Evolutionary conservation across 2,329 filamentous ascomycete species (phyloP).

Genomic region (Laburnicola sp.): DNA sequence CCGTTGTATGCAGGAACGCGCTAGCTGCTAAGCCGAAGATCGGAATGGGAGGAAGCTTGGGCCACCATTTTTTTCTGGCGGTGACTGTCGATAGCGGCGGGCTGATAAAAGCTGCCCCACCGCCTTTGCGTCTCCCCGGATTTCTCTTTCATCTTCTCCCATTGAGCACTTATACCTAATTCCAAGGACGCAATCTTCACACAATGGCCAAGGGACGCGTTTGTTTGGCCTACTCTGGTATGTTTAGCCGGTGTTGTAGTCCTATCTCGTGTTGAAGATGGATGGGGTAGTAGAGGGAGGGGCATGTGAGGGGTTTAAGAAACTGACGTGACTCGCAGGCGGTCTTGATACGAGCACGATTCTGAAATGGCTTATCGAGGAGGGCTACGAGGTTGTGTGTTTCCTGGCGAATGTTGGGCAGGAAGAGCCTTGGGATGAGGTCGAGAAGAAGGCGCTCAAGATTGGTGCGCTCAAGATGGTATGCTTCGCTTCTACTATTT

Average conservation of each 20-base stretch:
- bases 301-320: neutral
- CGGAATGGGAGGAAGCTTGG: constrained; percentile 18
- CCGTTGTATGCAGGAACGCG: neutral
- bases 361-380: constrained; percentile 47
- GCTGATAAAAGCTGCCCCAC: constrained; percentile 12
- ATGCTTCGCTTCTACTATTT: neutral
- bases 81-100: constrained; percentile 5
- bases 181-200: neutral
- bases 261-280: neutral
- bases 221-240: constrained; percentile 55
- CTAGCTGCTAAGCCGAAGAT: constrained; percentile 16
- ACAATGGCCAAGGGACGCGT: constrained; percentile 50
- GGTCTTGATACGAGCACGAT: constrained; percentile 62
- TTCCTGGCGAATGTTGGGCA: constrained; percentile 64
- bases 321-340: constrained; percentile 44
- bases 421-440: constrained; percentile 57
- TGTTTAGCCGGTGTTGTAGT: constrained; percentile 1
- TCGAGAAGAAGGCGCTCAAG: constrained; percentile 71
- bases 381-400: constrained; percentile 65
- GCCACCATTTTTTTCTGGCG: constrained; percentile 18
- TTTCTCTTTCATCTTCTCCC: constrained; percentile 7
- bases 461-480: constrained; percentile 68
- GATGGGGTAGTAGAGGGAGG: neutral
- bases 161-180: constrained; percentile 10
- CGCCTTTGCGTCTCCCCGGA: constrained; percentile 1